A percentile compares a stretch with the other conserved stretches of the same genome.
phyloP scores from a whole-genome alignment of 257 asterid species.

The Thymus mandschuricus region DNA sequence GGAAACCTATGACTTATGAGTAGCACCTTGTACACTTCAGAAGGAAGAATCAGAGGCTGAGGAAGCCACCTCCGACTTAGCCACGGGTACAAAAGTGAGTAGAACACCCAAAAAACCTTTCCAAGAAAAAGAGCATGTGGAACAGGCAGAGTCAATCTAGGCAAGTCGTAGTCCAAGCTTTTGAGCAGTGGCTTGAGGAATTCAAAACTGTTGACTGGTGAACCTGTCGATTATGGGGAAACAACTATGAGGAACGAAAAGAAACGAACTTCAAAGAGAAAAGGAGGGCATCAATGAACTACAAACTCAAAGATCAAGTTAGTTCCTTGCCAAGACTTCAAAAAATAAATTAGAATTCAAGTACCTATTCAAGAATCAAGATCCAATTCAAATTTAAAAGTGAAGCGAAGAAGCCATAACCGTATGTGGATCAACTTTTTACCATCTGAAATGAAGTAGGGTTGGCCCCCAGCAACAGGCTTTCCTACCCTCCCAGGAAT shows the following conservation, averaged over 20 bases:
- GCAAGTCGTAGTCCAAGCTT: slow-evolving; percentile 76
- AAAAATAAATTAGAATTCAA: not conserved
- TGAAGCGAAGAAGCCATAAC: not conserved
- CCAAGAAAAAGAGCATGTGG: slow-evolving; percentile 81
- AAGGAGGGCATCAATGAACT: slow-evolving; percentile 7
- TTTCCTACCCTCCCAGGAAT: slow-evolving; percentile 81
- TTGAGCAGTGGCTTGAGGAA: slow-evolving; percentile 72
- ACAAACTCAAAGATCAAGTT: slow-evolving; percentile 1
- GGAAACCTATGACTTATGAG: slow-evolving; percentile 6
- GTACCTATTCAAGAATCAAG: not conserved
- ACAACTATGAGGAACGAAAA: slow-evolving; percentile 2
- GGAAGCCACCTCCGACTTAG: slow-evolving; percentile 78
- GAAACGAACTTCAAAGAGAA: not conserved
- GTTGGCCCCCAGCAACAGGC: slow-evolving; percentile 91
- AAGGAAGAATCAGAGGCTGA: slow-evolving; percentile 88
- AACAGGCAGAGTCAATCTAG: slow-evolving; percentile 63
- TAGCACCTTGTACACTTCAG: slow-evolving; percentile 86
- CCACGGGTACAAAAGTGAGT: slow-evolving; percentile 76
- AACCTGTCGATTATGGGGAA: slow-evolving; percentile 53
- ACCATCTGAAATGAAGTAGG: slow-evolving; percentile 98
- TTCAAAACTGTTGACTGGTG: slow-evolving; percentile 86
- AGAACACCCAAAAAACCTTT: slow-evolving; percentile 60
- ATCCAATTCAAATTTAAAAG: not conserved
- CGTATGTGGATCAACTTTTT: slow-evolving; percentile 30
- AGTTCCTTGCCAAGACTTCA: slow-evolving; percentile 5